phyloP scores from a whole-genome alignment of 2,329 filamentous ascomycete genomes.

The Botrytis tulipae region DNA sequence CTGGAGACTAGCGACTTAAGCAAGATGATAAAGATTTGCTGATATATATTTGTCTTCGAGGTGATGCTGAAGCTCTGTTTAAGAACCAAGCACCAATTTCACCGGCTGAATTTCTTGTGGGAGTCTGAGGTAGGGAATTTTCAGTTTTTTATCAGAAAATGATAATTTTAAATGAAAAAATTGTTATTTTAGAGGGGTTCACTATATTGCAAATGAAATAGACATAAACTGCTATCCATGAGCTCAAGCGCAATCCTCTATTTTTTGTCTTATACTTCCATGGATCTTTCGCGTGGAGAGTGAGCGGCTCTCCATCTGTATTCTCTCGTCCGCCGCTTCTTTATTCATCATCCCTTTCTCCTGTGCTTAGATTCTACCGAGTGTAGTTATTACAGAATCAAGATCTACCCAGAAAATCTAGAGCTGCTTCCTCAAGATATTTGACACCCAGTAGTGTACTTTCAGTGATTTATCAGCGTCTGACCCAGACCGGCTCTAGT shows the following conservation, averaged over 20 bases:
- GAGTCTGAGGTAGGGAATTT: too few species aligned
- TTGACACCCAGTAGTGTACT: not conserved
- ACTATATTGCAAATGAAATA: not conserved
- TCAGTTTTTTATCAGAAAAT: too few species aligned
- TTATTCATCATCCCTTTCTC: not conserved
- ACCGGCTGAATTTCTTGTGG: too few species aligned
- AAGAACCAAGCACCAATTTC: too few species aligned
- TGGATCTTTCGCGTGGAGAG: accelerated
- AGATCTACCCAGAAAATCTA: accelerated
- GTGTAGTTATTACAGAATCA: not conserved
- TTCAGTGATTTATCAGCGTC: not conserved
- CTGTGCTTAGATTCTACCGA: accelerated
- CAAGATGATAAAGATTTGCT: not conserved
- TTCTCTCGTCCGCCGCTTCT: not conserved
- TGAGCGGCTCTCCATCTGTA: not conserved
- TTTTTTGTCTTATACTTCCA: accelerated
- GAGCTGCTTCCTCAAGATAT: not conserved
- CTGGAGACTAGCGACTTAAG: not conserved
- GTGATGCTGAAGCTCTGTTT: not conserved
- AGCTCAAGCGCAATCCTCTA: not conserved
- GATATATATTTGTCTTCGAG: not conserved
- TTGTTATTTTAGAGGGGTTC: too few species aligned
- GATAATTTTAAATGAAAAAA: not conserved
- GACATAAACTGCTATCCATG: not conserved
- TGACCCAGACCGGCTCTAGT: not conserved